Base-by-base conservation (phyloP, 2,329 filamentous ascomycete species). In the Sarocladiaceae sp. region DNA sequence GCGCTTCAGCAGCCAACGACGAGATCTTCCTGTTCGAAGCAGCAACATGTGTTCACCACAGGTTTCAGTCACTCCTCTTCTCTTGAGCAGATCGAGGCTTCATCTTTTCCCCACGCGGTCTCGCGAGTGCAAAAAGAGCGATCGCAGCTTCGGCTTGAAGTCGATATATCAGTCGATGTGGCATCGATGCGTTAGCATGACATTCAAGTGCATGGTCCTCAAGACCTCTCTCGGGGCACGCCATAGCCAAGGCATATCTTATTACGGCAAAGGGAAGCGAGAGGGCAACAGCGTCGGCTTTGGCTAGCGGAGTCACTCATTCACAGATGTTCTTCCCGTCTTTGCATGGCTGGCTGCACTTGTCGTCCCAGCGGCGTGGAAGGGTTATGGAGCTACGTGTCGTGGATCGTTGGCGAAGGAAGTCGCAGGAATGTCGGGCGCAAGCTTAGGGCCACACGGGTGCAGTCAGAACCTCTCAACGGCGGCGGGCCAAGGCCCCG, bases 401-500 rank as follows among this genome's bases (percentile, higher is more conserved):
- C 34, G 20, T 39, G 34, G 34, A 39, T 21, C 34, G 34, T 39
- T 39, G 34, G 19, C 34, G n/a, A n/a, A n/a, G n/a, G n/a, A n/a
- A 24, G 10, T 39, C 34, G 20, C 20, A 23, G 34, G 34, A 39
- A 39, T 39, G 34, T 18, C 34, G 26, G 12, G 19, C 26, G 19
- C 20, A 24, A 21, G 12, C 12, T 39, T 39, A 39, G 34, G 23
- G 34, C 20, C 34, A n/a, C 34, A 39, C 34, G 34, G 20, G 23
- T 39, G 34, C 34, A 24, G 34, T n/a, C 19, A 39, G 34, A n/a
- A 24, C 34, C 34, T 23, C 34, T 39, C n/a, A 23, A 23, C 34
- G 20, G 20, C 34, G 34, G 34, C 34, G 34, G 34, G 34, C 34
- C 34, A 39, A 39, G 34, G 20, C 34, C 34, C 34, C 34, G 26